These are phyloP conservation scores for Aschersonia sp. DNA, from an alignment of 2,329 filamentous ascomycete species.

Conservation along the genomic window DNA sequence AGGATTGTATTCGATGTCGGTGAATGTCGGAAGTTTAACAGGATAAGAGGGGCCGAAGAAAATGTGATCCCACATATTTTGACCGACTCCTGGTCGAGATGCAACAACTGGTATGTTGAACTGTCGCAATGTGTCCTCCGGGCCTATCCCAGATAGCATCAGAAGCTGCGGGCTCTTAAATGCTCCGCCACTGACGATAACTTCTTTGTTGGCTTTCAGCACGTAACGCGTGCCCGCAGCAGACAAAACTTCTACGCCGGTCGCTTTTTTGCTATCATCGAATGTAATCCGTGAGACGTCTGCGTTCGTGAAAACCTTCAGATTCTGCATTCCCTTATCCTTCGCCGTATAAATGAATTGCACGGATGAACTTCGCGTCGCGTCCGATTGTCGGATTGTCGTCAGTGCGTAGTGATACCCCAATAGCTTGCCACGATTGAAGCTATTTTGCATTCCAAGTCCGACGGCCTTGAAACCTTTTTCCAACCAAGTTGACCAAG, in stretches of 20 bases:
- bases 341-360: conserved; percentile 13
- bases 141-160: conserved; percentile 6
- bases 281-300: conserved; percentile 31
- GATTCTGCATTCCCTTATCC: conserved; percentile 10
- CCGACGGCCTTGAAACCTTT: conserved; percentile 14
- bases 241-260: conserved; percentile 17
- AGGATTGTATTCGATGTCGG: conserved; percentile 1
- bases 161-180: conserved; percentile 5
- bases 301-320: conserved; percentile 25
- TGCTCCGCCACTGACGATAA: conserved; percentile 1
- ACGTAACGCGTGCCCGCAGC: neutral
- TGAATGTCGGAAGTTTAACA: conserved; percentile 3
- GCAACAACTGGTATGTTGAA: conserved; percentile 2
- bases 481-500: conserved; percentile 8
- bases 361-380: conserved; percentile 12
- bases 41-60: conserved; percentile 3
- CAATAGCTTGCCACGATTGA: conserved; percentile 9
- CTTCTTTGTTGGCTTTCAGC: conserved; percentile 1
- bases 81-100: conserved; percentile 2
- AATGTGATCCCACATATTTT: conserved; percentile 5
- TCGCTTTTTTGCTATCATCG: conserved; percentile 20
- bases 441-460: conserved; percentile 9
- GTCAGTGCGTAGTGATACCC: conserved; percentile 12
- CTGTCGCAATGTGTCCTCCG: neutral
- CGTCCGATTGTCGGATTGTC: conserved; percentile 8